Conservation (phyloP, 2,329 filamentous ascomycete genomes). For the Penicillium corylophilum region DNA sequence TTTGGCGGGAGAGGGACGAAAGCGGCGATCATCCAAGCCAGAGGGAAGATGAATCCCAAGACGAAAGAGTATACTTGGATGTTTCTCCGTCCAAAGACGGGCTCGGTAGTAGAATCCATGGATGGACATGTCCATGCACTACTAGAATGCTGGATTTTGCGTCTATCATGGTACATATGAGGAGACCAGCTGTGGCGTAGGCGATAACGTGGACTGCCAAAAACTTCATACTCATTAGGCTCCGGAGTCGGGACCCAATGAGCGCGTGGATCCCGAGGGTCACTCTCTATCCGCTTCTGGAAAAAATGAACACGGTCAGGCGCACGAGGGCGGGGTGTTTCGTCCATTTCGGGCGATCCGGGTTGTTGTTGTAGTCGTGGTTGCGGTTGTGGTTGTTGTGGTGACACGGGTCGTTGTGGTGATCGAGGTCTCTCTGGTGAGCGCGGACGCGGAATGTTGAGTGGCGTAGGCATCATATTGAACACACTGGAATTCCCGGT, state of each 20-base stretch:
- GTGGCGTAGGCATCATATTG: constrained; percentile 30
- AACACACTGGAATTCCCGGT: constrained; percentile 33
- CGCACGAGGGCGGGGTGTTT: constrained; percentile 5
- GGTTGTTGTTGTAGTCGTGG: constrained; percentile 6
- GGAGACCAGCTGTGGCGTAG: constrained; percentile 69
- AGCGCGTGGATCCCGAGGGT: constrained; percentile 43
- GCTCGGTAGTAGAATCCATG: constrained; percentile 63
- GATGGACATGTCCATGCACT: constrained; percentile 74
- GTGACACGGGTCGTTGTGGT: constrained; percentile 3
- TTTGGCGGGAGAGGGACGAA: constrained; percentile 68
- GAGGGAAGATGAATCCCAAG: constrained; percentile 73
- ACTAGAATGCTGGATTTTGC: constrained; percentile 51
- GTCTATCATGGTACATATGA: constrained; percentile 65
- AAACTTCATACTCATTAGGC: constrained; percentile 17
- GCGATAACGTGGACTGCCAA: constrained; percentile 39
- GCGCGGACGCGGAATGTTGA: constrained; percentile 25
- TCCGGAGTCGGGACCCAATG: constrained; percentile 42
- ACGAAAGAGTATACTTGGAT: constrained; percentile 73
- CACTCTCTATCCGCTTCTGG: constrained; percentile 27
- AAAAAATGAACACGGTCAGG: constrained; percentile 10
- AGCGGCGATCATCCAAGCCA: constrained; percentile 78
- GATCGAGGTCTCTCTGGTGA: constrained; percentile 14
- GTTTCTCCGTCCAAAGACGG: constrained; percentile 66
- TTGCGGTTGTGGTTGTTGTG: constrained; percentile 1
- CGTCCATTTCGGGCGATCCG: constrained; percentile 2